phyloP scores from a whole-genome alignment of 331 rosid genomes.

The Cucumis variabilis region DNA sequence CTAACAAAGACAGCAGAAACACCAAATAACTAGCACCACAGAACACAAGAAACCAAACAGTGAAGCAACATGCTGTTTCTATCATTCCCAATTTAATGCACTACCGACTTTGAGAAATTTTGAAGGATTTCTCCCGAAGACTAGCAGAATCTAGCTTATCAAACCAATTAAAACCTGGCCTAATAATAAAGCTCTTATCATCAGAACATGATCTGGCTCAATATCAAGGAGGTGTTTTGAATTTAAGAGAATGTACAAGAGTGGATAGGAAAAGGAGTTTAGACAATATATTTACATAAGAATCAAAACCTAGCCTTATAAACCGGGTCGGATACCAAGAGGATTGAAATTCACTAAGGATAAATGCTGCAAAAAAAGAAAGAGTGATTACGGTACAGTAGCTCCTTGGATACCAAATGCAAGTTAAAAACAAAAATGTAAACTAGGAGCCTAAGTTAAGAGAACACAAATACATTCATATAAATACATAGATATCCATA shows the following conservation, averaged over 20 bases:
- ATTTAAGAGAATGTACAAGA: background rate
- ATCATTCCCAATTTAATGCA: background rate
- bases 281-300: background rate
- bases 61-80: background rate
- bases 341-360: background rate
- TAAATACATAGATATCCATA: background rate
- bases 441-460: background rate
- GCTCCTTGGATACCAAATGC: background rate
- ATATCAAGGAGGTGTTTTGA: background rate
- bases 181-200: background rate
- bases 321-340: background rate
- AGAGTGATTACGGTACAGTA: background rate
- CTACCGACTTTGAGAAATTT: background rate
- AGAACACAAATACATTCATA: background rate
- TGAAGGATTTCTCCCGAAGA: background rate
- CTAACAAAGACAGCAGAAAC: background rate
- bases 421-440: background rate
- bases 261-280: background rate
- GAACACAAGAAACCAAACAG: slow-evolving; percentile 8
- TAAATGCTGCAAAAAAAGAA: background rate
- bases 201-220: background rate
- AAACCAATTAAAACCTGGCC: background rate
- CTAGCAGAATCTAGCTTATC: background rate
- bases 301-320: background rate
- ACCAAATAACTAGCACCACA: background rate